Conservation (phyloP, 2,329 filamentous ascomycete species). For the Penicillium concentricum region DNA sequence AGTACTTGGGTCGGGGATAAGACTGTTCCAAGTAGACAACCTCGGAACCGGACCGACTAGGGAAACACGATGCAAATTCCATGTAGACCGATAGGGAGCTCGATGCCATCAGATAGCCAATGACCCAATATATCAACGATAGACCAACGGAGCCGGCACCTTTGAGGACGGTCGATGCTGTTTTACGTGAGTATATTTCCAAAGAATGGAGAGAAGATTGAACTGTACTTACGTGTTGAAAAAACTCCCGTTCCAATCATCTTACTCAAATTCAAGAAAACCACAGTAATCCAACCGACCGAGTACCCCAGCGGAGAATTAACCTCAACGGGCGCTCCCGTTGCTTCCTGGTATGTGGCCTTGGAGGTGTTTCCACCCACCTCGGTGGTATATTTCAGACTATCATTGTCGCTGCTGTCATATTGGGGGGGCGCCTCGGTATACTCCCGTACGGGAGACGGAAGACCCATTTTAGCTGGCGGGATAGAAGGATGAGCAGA, state of each 20-base stretch:
- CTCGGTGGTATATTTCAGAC: conserved; percentile 5
- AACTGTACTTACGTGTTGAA: conserved; percentile 56
- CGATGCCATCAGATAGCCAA: conserved; percentile 60
- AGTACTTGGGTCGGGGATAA: conserved; percentile 62
- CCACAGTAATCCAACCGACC: conserved; percentile 56
- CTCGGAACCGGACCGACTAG: conserved; percentile 64
- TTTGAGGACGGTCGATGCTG: conserved; percentile 56
- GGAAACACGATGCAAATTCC: conserved; percentile 64
- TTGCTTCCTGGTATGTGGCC: conserved; percentile 59
- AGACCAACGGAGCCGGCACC: conserved; percentile 63
- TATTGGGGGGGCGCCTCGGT: not conserved
- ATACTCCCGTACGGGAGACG: not conserved
- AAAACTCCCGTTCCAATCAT: conserved; percentile 67
- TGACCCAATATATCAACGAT: conserved; percentile 62
- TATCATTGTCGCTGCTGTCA: conserved; percentile 2
- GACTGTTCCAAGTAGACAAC: conserved; percentile 69
- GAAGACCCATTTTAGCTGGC: not conserved
- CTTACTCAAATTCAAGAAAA: conserved; percentile 61
- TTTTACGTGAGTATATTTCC: not conserved
- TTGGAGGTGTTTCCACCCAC: conserved; percentile 46
- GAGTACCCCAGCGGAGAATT: conserved; percentile 60
- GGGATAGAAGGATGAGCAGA: not conserved
- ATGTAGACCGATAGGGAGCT: conserved; percentile 61
- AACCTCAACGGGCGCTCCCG: conserved; percentile 61
- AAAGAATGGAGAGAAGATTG: fast-evolving